These are phyloP conservation scores for Mortierella sp. DNA, from an alignment of 371 early-diverging fungal species.

Conservation along the genomic window DNA sequence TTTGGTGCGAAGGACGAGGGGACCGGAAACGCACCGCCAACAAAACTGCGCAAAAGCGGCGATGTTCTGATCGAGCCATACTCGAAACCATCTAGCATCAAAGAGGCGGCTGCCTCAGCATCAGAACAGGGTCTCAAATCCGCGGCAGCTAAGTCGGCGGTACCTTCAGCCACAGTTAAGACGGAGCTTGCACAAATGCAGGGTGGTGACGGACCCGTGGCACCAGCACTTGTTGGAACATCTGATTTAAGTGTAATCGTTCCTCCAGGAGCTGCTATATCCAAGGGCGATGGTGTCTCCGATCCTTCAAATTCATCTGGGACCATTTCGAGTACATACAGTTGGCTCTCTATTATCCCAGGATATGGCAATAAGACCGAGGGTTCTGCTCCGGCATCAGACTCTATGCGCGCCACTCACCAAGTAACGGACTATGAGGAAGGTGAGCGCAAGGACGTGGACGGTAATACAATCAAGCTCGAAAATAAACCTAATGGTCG, in stretches of 20 bases:
- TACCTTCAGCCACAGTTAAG: slow-evolving; percentile 1
- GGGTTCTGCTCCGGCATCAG: not conserved
- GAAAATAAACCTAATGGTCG: slow-evolving; percentile 3
- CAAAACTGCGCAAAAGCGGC: slow-evolving; percentile 29
- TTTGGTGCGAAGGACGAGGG: slow-evolving; percentile 26
- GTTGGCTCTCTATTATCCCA: slow-evolving; percentile 53
- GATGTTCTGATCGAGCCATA: slow-evolving; percentile 44
- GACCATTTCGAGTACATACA: slow-evolving; percentile 24
- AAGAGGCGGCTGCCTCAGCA: not conserved
- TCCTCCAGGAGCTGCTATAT: slow-evolving; percentile 11
- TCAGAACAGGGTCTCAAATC: not conserved
- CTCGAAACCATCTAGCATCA: slow-evolving; percentile 25
- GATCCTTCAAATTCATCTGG: not conserved
- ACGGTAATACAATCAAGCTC: slow-evolving; percentile 15
- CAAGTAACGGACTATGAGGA: slow-evolving; percentile 27
- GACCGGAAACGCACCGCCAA: not conserved
- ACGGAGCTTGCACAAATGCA: slow-evolving; percentile 16
- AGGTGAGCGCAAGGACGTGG: slow-evolving; percentile 17
- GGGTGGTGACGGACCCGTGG: slow-evolving; percentile 12
- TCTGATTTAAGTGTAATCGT: slow-evolving; percentile 27
- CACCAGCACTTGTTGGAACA: slow-evolving; percentile 31
- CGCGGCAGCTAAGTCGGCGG: not conserved
- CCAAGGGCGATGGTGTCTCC: not conserved
- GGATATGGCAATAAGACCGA: slow-evolving; percentile 35
- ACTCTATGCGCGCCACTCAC: not conserved